These are phyloP conservation scores for Sphagnurus paluster DNA, from an alignment of 1,284 basidiomycete species.

Conservation along the genomic window DNA sequence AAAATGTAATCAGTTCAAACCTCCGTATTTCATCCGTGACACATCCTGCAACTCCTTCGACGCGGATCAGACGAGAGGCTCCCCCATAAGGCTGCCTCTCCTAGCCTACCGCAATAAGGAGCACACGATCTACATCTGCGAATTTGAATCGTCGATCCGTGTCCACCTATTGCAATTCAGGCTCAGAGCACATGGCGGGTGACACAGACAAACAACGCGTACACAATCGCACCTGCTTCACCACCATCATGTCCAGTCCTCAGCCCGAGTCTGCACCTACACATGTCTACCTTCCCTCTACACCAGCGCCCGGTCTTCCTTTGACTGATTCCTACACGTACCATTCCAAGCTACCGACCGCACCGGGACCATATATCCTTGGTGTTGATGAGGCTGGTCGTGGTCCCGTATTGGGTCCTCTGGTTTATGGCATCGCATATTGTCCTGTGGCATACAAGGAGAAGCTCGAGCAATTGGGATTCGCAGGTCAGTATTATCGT, in stretches of 20 bases:
- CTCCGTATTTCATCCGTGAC: too few species aligned
- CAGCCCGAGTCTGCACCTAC: slow-evolving; percentile 8
- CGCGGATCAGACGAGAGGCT: too few species aligned
- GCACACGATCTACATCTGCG: too few species aligned
- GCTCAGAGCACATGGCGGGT: too few species aligned
- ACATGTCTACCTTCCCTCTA: slow-evolving; percentile 42
- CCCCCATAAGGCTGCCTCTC: too few species aligned
- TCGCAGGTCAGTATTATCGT: slow-evolving; percentile 63
- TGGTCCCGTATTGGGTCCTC: slow-evolving; percentile 91
- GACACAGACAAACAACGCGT: slow-evolving; percentile 22
- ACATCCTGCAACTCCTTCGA: too few species aligned
- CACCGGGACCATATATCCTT: slow-evolving; percentile 76
- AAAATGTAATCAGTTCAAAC: too few species aligned
- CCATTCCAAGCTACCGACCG: slow-evolving; percentile 72
- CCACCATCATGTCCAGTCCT: too few species aligned
- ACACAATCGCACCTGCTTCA: slow-evolving; percentile 18
- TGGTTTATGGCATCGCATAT: slow-evolving; percentile 96
- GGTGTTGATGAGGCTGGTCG: slow-evolving; percentile 98
- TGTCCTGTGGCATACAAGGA: slow-evolving; percentile 83
- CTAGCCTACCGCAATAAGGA: too few species aligned
- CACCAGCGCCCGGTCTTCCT: slow-evolving; percentile 53
- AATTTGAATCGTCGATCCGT: neutral
- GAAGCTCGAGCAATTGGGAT: slow-evolving; percentile 79
- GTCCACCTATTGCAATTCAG: too few species aligned
- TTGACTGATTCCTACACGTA: slow-evolving; percentile 79